Evolutionary conservation across 2,329 filamentous ascomycete species (phyloP).

Genomic region (Magnaporthiopsis incrustans): DNA sequence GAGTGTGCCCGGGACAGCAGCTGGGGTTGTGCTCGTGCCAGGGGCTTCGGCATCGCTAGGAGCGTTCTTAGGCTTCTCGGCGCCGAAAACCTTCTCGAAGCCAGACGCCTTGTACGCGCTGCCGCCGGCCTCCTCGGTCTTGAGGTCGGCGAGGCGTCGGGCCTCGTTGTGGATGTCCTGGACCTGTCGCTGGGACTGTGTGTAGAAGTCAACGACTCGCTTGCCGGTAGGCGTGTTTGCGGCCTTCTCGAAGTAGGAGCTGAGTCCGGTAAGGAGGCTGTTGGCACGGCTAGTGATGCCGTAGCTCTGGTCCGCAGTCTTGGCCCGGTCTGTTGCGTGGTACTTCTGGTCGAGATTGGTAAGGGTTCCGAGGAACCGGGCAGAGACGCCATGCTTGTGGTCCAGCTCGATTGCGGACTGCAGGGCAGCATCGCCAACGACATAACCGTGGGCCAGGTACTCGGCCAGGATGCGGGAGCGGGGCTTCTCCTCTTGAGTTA

Average conservation of each 20-base stretch:
- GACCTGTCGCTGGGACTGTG: conserved; percentile 76
- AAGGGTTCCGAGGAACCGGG: conserved; percentile 70
- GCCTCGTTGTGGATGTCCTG: conserved; percentile 92
- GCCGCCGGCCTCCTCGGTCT: conserved; percentile 57
- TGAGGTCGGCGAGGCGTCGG: conserved; percentile 76
- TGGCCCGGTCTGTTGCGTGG: conserved; percentile 80
- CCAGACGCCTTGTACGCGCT: conserved; percentile 52
- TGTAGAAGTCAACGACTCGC: conserved; percentile 83
- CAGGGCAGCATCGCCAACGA: conserved; percentile 66
- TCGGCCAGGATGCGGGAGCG: conserved; percentile 88
- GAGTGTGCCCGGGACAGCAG: conserved; percentile 4
- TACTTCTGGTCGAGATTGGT: conserved; percentile 74
- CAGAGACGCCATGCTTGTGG: conserved; percentile 77
- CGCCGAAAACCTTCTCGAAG: conserved; percentile 49
- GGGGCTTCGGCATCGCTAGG: not conserved
- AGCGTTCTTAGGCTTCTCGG: conserved; percentile 12
- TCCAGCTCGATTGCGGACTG: conserved; percentile 82
- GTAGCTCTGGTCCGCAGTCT: conserved; percentile 76
- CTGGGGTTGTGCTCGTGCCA: conserved; percentile 1
- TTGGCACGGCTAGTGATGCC: conserved; percentile 68
- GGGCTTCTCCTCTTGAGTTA: conserved; percentile 95
- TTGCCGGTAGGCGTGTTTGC: conserved; percentile 78
- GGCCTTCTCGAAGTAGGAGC: conserved; percentile 93
- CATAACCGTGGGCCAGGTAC: conserved; percentile 93
- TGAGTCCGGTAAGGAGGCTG: conserved; percentile 55